phyloP scores from a whole-genome alignment of 78 protist genomes.

The Dictyostelium discoideum region dicty_2.7 NC_007090.3:1226501-1227000 shows the following conservation, averaged over 20 bases:
- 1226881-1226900: too few relatives aligned
- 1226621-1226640: not conserved
- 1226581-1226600: not conserved
- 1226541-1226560: not conserved
- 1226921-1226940: not conserved
- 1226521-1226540: too few relatives aligned
- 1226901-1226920: too few relatives aligned
- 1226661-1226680: not conserved
- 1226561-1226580: not conserved
- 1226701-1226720: too few relatives aligned
- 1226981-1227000: not conserved
- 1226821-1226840: not conserved
- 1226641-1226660: not conserved
- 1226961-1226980: not conserved
- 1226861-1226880: too few relatives aligned
- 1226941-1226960: not conserved
- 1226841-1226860: not conserved
- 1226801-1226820: not conserved
- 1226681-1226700: too few relatives aligned
- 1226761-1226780: too few relatives aligned
- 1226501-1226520: too few relatives aligned
- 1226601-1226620: not conserved
- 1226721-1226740: too few relatives aligned
- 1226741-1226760: too few relatives aligned
- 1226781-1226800: too few relatives aligned